These are phyloP conservation scores for Zea luxurians DNA, from an alignment of 176 grass and related monocot genomes.

Conservation along the genomic window DNA sequence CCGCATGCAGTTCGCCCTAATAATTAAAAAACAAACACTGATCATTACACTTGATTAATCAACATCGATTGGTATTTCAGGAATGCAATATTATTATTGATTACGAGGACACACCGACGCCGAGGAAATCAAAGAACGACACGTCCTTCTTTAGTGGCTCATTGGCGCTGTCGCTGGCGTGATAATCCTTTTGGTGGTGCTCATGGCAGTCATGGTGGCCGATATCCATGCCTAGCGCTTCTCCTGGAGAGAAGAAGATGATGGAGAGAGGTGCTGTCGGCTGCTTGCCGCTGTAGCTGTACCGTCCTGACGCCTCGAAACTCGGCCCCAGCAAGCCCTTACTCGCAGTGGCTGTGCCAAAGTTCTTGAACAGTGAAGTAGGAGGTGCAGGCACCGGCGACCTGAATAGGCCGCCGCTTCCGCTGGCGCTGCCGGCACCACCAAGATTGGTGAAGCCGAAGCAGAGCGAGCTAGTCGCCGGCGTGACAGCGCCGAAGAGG, in stretches of 20 bases:
- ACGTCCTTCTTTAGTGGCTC: conserved; percentile 3
- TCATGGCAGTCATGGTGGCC: conserved; percentile 25
- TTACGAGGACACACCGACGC: conserved; percentile 50
- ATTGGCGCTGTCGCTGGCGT: neutral
- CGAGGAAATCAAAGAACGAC: conserved; percentile 60
- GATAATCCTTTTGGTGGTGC: conserved; percentile 12
- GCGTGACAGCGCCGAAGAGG: neutral
- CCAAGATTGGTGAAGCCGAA: conserved; percentile 45
- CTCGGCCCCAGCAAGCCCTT: neutral
- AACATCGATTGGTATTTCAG: neutral
- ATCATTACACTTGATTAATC: conserved; percentile 23
- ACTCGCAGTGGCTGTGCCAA: neutral
- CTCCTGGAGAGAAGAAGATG: conserved; percentile 26
- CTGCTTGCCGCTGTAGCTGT: conserved; percentile 27
- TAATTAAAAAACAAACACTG: conserved; percentile 7
- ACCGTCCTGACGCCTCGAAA: conserved; percentile 15
- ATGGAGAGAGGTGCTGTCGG: conserved; percentile 19
- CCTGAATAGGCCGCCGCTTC: neutral
- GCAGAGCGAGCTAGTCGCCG: conserved; percentile 21
- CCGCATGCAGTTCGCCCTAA: conserved; percentile 24
- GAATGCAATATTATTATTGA: neutral
- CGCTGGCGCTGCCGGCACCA: neutral
- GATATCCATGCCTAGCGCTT: conserved; percentile 17
- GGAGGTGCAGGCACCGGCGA: neutral
- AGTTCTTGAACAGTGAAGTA: conserved; percentile 27